Evolutionary conservation across 2,329 filamentous ascomycete species (phyloP).

Genomic region (Aspergillus tanneri): DNA sequence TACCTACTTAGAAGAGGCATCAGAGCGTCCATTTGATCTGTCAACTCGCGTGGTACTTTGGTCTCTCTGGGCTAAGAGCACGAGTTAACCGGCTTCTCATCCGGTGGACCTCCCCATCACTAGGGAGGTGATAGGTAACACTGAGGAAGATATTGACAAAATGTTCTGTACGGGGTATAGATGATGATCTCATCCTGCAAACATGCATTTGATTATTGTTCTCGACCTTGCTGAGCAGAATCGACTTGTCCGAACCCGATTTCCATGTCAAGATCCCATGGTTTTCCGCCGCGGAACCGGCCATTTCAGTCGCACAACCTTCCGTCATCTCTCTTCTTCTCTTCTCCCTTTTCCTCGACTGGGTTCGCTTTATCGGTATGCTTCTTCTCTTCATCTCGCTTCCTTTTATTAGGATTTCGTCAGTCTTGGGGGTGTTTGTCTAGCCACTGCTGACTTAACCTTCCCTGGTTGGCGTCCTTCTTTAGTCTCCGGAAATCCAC

Average conservation of each 20-base stretch:
- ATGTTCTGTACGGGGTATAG: too few relatives aligned
- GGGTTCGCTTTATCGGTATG: neutral
- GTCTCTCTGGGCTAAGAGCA: neutral
- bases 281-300: neutral
- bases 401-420: too few relatives aligned
- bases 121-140: constrained; percentile 7
- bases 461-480: neutral
- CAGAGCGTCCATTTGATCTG: neutral
- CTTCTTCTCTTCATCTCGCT: neutral
- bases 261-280: neutral
- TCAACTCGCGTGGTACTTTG: neutral
- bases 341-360: constrained; percentile 4
- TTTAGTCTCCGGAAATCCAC: constrained; percentile 10
- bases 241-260: too few relatives aligned
- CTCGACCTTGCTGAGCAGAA: neutral
- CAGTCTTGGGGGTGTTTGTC: neutral
- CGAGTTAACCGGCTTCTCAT: constrained; percentile 1
- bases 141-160: too few relatives aligned
- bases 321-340: neutral
- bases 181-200: neutral
- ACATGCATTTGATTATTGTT: neutral
- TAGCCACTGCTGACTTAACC: constrained; percentile 7
- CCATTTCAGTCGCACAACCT: neutral
- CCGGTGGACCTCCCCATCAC: too few relatives aligned
- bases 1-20: neutral